Evolutionary conservation across 2,329 filamentous ascomycete genomes (phyloP).

Genomic region (Apiospora rasikravindrae): DNA sequence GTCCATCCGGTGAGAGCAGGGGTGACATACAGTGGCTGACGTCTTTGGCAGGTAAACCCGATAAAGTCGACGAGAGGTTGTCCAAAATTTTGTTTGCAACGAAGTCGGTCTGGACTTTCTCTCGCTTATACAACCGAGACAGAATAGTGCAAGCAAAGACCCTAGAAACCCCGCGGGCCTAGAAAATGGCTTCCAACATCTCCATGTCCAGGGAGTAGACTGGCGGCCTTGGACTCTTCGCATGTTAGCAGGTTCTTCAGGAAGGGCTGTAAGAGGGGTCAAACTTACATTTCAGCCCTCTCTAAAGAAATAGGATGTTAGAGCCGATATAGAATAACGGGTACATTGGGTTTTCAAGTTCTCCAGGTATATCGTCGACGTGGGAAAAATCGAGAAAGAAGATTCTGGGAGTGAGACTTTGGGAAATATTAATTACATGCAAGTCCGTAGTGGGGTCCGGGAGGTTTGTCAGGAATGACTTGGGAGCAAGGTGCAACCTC

Average conservation of each 20-base stretch:
- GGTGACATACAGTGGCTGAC: neutral
- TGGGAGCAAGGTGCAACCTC: neutral
- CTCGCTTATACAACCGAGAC: neutral
- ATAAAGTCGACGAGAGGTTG: neutral
- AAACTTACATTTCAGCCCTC: neutral
- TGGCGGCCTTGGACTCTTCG: neutral
- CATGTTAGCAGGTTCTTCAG: neutral
- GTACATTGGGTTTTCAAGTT: neutral
- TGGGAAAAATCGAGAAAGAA: conserved; percentile 14
- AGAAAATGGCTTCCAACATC: neutral
- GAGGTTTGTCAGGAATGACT: neutral
- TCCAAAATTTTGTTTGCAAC: neutral
- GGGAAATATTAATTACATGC: neutral
- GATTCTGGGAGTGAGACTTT: neutral
- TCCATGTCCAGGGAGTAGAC: neutral
- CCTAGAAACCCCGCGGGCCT: neutral
- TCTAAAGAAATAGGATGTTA: neutral
- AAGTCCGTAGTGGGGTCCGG: neutral
- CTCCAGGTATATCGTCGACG: neutral
- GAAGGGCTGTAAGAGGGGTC: neutral
- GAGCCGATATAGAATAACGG: neutral
- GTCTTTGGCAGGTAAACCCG: neutral
- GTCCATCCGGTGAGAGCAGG: neutral
- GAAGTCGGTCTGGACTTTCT: neutral
- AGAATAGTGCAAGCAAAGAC: neutral